phyloP scores from a whole-genome alignment of 208 protist genomes.

The Acanthamoeba culbertsoni region DNA sequence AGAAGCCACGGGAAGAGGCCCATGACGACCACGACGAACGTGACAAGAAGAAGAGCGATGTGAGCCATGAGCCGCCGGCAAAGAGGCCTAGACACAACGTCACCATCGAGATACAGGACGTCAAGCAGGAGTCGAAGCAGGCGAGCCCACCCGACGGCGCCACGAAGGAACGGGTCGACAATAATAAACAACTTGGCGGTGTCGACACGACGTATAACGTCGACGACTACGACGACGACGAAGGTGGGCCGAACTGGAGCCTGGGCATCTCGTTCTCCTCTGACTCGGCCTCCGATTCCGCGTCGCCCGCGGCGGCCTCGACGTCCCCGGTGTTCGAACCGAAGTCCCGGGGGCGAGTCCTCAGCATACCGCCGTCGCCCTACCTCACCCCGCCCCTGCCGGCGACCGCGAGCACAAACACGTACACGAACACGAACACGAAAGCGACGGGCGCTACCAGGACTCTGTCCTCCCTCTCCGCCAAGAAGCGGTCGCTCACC shows the following conservation, averaged over 20 bases:
- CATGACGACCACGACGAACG: too few relatives aligned
- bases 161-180: too few relatives aligned
- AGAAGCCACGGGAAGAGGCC: not conserved
- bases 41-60: not conserved
- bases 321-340: too few relatives aligned
- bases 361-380: not conserved
- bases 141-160: not conserved
- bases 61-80: not conserved
- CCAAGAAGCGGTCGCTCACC: constrained; percentile 10
- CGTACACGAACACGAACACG: not conserved
- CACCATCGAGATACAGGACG: not conserved
- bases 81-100: not conserved
- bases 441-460: not conserved
- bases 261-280: constrained; percentile 4
- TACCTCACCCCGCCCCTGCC: not conserved
- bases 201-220: too few relatives aligned
- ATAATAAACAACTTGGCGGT: too few relatives aligned
- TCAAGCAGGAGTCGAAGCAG: not conserved
- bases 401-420: too few relatives aligned
- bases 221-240: not conserved
- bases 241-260: not conserved
- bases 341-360: not conserved
- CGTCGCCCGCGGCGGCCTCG: not conserved
- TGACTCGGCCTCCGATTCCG: not conserved
- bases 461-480: not conserved